phyloP scores from a whole-genome alignment of 2,329 filamentous ascomycete genomes.

The Nigrospora sphaerica region DNA sequence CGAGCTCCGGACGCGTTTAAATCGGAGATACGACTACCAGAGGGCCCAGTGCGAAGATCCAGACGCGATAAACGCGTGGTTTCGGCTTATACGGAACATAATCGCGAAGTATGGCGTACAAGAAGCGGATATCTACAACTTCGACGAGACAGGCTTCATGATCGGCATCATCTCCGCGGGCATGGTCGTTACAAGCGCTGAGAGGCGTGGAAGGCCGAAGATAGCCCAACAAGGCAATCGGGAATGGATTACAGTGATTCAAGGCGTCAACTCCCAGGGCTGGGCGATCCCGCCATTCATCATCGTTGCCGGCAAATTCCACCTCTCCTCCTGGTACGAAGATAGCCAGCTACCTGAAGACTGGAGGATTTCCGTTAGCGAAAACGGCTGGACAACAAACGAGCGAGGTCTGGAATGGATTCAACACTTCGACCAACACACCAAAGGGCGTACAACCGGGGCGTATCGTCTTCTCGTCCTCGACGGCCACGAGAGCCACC shows the following conservation, averaged over 20 bases:
- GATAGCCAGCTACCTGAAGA: not conserved
- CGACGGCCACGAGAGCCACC: slow-evolving; percentile 27
- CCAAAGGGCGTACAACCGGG: slow-evolving; percentile 13
- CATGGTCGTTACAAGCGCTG: slow-evolving; percentile 17
- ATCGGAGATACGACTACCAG: slow-evolving; percentile 13
- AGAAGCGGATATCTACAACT: slow-evolving; percentile 15
- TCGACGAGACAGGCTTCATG: slow-evolving; percentile 21
- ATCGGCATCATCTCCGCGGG: slow-evolving; percentile 18
- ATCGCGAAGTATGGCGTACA: slow-evolving; percentile 13
- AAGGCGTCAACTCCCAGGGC: slow-evolving; percentile 7
- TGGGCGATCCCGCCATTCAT: slow-evolving; percentile 5
- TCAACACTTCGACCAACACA: slow-evolving; percentile 14
- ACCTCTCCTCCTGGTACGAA: slow-evolving; percentile 1
- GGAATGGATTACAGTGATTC: slow-evolving; percentile 18
- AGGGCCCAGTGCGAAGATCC: slow-evolving; percentile 16
- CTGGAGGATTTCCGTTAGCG: not conserved
- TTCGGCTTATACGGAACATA: slow-evolving; percentile 10
- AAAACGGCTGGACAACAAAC: not conserved
- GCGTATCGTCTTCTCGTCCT: slow-evolving; percentile 26
- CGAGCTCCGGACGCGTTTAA: slow-evolving; percentile 15
- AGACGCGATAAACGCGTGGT: slow-evolving; percentile 11
- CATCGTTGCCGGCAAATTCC: slow-evolving; percentile 2
- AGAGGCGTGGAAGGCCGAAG: slow-evolving; percentile 11
- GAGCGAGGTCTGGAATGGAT: not conserved
- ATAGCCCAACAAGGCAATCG: slow-evolving; percentile 16